Conservation (phyloP, 169 alveolate genomes). For the Eimeria mitis region DNA sequence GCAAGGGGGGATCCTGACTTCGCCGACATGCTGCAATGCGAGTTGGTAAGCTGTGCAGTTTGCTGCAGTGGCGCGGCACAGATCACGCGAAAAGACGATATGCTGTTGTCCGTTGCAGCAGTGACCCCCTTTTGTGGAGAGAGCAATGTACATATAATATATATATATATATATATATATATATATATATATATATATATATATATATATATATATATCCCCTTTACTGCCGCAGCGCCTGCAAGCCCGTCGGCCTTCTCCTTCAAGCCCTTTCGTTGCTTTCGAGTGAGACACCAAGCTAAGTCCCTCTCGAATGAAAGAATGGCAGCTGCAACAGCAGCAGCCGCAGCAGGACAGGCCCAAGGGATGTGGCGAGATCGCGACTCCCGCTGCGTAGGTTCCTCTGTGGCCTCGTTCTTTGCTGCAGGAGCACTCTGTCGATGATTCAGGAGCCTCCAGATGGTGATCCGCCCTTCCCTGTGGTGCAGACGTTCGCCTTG, state of each 20-base stretch:
- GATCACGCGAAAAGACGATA: not conserved
- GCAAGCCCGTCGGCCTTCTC: constrained; percentile 61
- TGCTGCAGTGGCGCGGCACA: constrained; percentile 37
- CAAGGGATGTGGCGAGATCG: not conserved
- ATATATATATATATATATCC: not conserved
- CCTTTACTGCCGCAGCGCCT: constrained; percentile 47
- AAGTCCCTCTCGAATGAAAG: not conserved
- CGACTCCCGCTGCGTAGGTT: constrained; percentile 3
- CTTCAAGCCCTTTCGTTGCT: constrained; percentile 48
- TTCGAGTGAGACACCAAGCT: constrained; percentile 38
- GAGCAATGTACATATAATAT: not conserved
- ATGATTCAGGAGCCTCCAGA: constrained; percentile 57
- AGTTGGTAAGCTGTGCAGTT: constrained; percentile 35
- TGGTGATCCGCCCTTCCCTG: constrained; percentile 67
- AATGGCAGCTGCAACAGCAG: not conserved
- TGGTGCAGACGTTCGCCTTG: constrained; percentile 65
- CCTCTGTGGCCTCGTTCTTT: not conserved
- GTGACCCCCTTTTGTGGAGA: not conserved
- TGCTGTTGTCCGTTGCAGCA: not conserved
- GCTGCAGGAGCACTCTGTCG: constrained; percentile 66
- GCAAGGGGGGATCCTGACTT: constrained; percentile 56
- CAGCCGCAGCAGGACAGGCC: constrained; percentile 14
- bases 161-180: not conserved
- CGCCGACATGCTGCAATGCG: constrained; percentile 70
- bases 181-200: not conserved